Percentiles rank a stretch among this genome's conserved stretches.
Conservation (phyloP, 306 rosid genomes). For the Rosa lucieae region DNA sequence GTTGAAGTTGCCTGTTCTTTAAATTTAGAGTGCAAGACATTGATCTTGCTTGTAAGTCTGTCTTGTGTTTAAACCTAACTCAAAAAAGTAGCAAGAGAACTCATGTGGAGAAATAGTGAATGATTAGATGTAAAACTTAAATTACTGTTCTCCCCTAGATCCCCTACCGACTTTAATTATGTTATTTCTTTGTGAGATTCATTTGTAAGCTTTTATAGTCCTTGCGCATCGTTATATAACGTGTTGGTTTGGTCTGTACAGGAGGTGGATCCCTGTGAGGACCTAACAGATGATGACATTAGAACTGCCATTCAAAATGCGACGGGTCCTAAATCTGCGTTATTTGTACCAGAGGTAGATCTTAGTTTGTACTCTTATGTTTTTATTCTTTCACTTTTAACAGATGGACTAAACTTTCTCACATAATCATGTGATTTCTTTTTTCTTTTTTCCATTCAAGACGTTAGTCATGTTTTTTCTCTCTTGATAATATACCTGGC, state of each 20-base stretch:
- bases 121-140: not conserved
- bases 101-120: not conserved
- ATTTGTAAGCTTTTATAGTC: not conserved
- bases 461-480: not conserved
- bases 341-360: slow-evolving; percentile 96
- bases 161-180: not conserved
- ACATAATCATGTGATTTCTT: not conserved
- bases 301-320: slow-evolving; percentile 99
- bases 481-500: not conserved
- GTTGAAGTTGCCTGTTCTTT: not conserved
- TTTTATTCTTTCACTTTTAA: not conserved
- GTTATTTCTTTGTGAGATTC: not conserved
- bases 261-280: slow-evolving; percentile 99
- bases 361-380: slow-evolving; percentile 21
- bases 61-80: not conserved
- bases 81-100: not conserved
- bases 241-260: slow-evolving; percentile 38
- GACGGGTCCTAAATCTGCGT: slow-evolving; percentile 91
- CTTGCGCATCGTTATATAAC: slow-evolving; percentile 13
- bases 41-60: not conserved
- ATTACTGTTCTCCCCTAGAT: not conserved
- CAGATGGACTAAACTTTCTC: not conserved
- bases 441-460: not conserved
- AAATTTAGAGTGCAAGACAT: not conserved
- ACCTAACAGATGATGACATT: slow-evolving; percentile 94